Base-by-base conservation (phyloP, 2,329 filamentous ascomycete genomes). In the Fusarium globosum region DNA sequence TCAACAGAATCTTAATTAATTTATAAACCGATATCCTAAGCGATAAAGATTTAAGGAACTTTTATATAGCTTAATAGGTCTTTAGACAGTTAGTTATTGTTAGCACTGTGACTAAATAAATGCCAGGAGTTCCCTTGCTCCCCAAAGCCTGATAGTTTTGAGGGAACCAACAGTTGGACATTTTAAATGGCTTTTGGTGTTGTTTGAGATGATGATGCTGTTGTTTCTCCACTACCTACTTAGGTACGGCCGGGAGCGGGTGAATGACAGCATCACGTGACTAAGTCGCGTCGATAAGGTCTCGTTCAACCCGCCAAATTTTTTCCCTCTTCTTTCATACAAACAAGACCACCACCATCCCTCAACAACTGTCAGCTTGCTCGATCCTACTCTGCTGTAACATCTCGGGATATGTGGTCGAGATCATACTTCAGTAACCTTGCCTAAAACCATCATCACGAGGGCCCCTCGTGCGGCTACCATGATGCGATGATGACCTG, bases 401-500 rank as follows among this genome's bases (percentile, higher is more conserved):
- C 84, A 85, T 85, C 49, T 82, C 83, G 82, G 84, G 86, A 85
- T 86, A 82, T 66, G 85, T 86, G 84, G 88, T 89, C 88, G 80
- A 90, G 88, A 91, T 79, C 75, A 84, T 88, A 82, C 81, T 80
- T 74, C 79, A 82, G 81, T 73, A 85, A 87, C 87, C 84, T 89
- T 90, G 87, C 84, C 85, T 87, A 91, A 91, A 90, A 91, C 89
- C 89, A 90, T 91, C 83, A 86, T 89, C 88, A 89, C 87, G 89
- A 91, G 89, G 88, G 88, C 88, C 88, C 87, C 87, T 86, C 82
- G 87, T 81, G 87, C 83, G 88, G 88, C 87, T 85, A 79, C 88
- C 89, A 90, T 90, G 89, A 90, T 88, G 85, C 87, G 89, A 78
- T 89, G 89, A 90, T 90, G 88, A 91, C 89, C 89, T 90, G 86